phyloP scores from a whole-genome alignment of 805 yeast genomes.

The Zygoascus flipseniorum region DNA sequence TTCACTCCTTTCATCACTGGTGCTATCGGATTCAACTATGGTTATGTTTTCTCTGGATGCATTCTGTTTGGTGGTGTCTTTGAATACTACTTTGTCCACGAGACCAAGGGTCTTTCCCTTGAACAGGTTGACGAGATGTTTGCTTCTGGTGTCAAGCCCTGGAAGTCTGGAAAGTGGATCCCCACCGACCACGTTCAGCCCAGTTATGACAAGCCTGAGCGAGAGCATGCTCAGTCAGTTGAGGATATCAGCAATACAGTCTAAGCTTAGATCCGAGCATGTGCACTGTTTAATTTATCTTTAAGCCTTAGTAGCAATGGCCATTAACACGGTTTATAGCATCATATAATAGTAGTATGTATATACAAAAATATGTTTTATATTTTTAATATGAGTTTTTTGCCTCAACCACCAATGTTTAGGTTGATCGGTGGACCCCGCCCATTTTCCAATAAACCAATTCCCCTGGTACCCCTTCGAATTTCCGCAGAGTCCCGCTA shows the following conservation, averaged over 20 bases:
- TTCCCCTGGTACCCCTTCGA: no score
- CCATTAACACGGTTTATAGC: background rate
- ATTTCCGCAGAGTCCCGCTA: no score
- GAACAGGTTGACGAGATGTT: conserved; percentile 50
- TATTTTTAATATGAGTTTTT: no score
- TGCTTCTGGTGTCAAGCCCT: conserved; percentile 10
- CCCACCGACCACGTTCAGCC: conserved; percentile 7
- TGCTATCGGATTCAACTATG: conserved; percentile 55
- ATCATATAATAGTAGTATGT: background rate
- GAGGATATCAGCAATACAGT: background rate
- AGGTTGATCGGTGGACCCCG: no score
- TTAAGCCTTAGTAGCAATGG: background rate
- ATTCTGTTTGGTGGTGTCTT: conserved; percentile 51
- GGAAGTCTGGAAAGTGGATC: conserved; percentile 8
- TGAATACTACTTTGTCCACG: conserved; percentile 64
- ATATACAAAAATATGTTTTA: no score
- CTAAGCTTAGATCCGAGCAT: background rate
- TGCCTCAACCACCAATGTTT: no score
- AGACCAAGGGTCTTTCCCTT: conserved; percentile 72
- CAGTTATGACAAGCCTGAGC: background rate
- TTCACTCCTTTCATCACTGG: conserved; percentile 60
- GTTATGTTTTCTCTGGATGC: conserved; percentile 57
- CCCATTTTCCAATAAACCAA: no score
- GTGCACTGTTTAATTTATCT: background rate
- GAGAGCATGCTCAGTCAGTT: background rate